Percentiles rank a stretch among this genome's conserved stretches.
These are phyloP conservation scores for Alternaria atra DNA, from an alignment of 2,329 filamentous ascomycete genomes.

Conservation along the genomic window DNA sequence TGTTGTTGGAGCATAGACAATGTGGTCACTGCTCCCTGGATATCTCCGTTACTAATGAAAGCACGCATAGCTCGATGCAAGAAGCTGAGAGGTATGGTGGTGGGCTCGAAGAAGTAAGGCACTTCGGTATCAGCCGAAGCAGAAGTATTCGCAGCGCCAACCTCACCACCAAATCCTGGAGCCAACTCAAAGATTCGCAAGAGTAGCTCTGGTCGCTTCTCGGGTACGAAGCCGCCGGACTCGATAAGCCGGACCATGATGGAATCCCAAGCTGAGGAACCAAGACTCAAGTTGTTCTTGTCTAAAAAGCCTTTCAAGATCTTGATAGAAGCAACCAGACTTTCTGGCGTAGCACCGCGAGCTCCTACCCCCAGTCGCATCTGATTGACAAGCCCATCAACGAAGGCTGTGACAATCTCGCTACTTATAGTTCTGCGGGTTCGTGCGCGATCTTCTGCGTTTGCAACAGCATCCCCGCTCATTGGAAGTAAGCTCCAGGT, in stretches of 20 bases:
- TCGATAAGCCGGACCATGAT: constrained; percentile 61
- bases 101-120: constrained; percentile 57
- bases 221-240: constrained; percentile 56
- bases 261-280: constrained; percentile 55
- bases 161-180: constrained; percentile 53
- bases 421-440: constrained; percentile 63
- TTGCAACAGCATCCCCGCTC: constrained; percentile 25
- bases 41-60: constrained; percentile 51
- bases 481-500: constrained; percentile 39
- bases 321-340: constrained; percentile 47
- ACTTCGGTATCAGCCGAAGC: constrained; percentile 26
- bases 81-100: constrained; percentile 53
- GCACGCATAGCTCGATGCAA: constrained; percentile 55
- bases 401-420: constrained; percentile 65
- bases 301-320: constrained; percentile 51
- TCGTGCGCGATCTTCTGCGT: constrained; percentile 36
- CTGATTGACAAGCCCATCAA: constrained; percentile 61
- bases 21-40: constrained; percentile 50
- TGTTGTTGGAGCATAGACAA: constrained; percentile 51
- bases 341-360: constrained; percentile 49
- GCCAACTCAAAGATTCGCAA: constrained; percentile 52
- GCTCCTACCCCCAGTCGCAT: constrained; percentile 56
- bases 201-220: constrained; percentile 56
- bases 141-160: constrained; percentile 49
- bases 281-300: constrained; percentile 50